Evolutionary conservation across 805 yeast species (phyloP).

Genomic region (Vanderwaltozyma yarrowii): DNA sequence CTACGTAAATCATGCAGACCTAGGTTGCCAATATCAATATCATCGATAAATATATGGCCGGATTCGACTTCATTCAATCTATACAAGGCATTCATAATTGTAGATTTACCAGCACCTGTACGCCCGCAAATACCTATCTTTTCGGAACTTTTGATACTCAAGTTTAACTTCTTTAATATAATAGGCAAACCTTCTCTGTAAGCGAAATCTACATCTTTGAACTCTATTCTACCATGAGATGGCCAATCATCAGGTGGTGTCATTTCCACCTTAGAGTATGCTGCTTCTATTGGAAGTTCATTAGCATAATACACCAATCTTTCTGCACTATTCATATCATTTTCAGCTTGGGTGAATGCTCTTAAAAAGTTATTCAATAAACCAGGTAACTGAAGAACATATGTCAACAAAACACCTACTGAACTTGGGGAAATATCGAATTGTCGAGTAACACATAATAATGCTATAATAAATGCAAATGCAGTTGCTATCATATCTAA

Average conservation of each 20-base stretch:
- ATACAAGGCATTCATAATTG: constrained; percentile 50
- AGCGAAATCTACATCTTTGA: constrained; percentile 37
- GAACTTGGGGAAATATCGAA: constrained; percentile 48
- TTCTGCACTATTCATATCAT: constrained; percentile 50
- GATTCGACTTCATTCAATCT: constrained; percentile 47
- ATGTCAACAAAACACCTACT: constrained; percentile 50
- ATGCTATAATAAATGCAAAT: constrained; percentile 42
- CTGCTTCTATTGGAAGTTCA: constrained; percentile 59
- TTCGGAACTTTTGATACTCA: constrained; percentile 39
- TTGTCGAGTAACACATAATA: constrained; percentile 49
- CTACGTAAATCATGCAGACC: constrained; percentile 56
- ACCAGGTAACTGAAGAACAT: constrained; percentile 49
- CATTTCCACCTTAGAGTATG: constrained; percentile 36
- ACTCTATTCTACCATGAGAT: constrained; percentile 37
- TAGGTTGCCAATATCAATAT: constrained; percentile 46
- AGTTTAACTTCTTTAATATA: constrained; percentile 37
- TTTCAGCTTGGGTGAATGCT: constrained; percentile 45
- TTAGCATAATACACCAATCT: constrained; percentile 55
- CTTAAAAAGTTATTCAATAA: constrained; percentile 41
- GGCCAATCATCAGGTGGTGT: constrained; percentile 45
- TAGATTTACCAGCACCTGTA: constrained; percentile 58
- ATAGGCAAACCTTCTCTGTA: constrained; percentile 44
- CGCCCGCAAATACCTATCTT: constrained; percentile 55
- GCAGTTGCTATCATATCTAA: constrained; percentile 39
- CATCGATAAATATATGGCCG: constrained; percentile 57